A percentile compares a stretch with the other conserved stretches of the same genome.
phyloP scores from a whole-genome alignment of 75 land plant species.

The Adiantum capillusveneris region DNA sequence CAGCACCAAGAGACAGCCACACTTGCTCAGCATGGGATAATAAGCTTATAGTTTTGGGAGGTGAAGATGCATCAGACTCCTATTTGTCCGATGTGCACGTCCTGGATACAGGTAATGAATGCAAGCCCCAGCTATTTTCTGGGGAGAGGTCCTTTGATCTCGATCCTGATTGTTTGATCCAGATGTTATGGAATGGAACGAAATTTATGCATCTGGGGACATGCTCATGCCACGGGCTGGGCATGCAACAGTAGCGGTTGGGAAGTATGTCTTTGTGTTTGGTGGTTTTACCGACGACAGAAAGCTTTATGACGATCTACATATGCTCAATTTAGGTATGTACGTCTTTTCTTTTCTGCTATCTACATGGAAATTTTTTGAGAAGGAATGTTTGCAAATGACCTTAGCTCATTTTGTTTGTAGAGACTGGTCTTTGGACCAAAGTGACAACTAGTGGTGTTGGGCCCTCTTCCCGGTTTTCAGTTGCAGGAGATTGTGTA shows the following conservation, averaged over 20 bases:
- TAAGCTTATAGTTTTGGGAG: conserved; percentile 79
- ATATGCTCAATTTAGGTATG: conserved; percentile 85
- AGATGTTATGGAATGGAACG: conserved; percentile 75
- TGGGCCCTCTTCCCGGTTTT: conserved; percentile 90
- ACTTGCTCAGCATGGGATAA: conserved; percentile 83
- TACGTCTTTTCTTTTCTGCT: no score
- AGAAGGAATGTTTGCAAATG: no score
- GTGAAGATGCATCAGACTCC: conserved; percentile 83
- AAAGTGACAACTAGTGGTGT: conserved; percentile 41
- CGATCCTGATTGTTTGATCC: conserved; percentile 5
- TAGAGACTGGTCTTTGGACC: conserved; percentile 81
- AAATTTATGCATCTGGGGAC: conserved; percentile 63
- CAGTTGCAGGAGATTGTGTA: conserved; percentile 83
- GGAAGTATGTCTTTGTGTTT: conserved; percentile 76
- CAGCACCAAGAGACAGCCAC: conserved; percentile 89
- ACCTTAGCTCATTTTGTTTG: neutral
- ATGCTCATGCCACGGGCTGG: conserved; percentile 79
- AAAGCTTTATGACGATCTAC: conserved; percentile 79
- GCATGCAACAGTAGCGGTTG: conserved; percentile 70
- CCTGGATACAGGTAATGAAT: conserved; percentile 60
- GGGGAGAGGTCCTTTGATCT: neutral
- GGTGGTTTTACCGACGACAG: conserved; percentile 91
- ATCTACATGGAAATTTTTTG: no score
- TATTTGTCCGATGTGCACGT: conserved; percentile 81
- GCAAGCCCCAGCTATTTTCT: no score